Evolutionary conservation across 495 filamentous ascomycete genomes (phyloP), one percentile per base, ranked within the genome.

Genomic region (Daldinia decipiens): DNA sequence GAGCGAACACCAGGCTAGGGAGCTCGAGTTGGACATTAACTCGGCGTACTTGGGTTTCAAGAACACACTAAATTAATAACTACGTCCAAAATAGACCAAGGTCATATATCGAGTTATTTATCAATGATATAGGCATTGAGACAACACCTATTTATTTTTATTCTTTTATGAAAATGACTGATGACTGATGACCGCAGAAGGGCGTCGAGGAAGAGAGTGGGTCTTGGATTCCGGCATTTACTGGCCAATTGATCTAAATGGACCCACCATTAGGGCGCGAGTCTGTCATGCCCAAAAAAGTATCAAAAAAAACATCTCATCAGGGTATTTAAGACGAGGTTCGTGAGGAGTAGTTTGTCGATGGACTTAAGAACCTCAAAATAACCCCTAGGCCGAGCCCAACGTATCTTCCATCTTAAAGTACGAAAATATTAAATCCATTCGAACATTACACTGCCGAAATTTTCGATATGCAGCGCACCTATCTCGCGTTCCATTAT

Each of bases 11-110:
- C 93, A 98, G 80, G 90, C 91, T 5, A 84, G 96, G 53, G 92
- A 99, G 79, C 83, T 98, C 71, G 86, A 92, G 39, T 88, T 96
- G 77, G 92, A 97, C 76, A 95, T 95, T 78, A 91, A 95, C 74
- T 89, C 90, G 63, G 94, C 94, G 24, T 98, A 98, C 77, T 86
- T 93, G 65, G 94, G 93, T 6, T 98, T 98, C 78, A 97, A 97
- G 81, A 81, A 75, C 26, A 82, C 80, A 4, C 79, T 85, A 13
- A 76, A 72, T 51, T 67, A 26, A 65, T 5, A n/a, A n/a, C n/a
- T n/a, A 58, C 24, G 51, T n/a, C 43, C 11, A 24, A 50, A 12
- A 29, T 17, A 5, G 34, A 43, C 54, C 13, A 4, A 17, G 15
- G 45, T 27, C 26, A 8, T 53, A 4, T 53, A 27, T 54, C 24